A percentile compares a stretch with the other conserved stretches of the same genome.
Evolutionary conservation across 352 stramenopile species (phyloP).

Genomic region (Phytophthora multivora): DNA sequence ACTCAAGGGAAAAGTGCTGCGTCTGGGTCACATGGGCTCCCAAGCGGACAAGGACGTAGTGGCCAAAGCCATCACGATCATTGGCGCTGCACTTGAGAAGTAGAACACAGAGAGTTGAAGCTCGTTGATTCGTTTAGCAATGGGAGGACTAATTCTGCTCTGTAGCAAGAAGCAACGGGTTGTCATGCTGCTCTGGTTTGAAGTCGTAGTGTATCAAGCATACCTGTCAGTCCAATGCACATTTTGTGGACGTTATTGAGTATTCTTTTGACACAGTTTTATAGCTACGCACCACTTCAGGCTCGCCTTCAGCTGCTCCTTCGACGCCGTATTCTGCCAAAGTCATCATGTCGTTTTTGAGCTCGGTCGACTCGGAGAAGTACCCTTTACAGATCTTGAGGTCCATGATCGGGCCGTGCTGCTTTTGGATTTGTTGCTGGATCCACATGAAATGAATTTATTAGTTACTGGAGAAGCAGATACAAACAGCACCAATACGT

Average conservation of each 20-base stretch:
- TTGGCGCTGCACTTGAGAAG: constrained; percentile 39
- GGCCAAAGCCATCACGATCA: constrained; percentile 34
- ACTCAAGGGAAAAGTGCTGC: constrained; percentile 50
- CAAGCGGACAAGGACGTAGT: constrained; percentile 48
- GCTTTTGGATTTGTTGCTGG: constrained; percentile 58
- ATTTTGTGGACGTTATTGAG: background rate
- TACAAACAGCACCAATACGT: background rate
- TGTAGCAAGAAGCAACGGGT: constrained; percentile 52
- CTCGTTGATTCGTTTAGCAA: background rate
- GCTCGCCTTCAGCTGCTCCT: constrained; percentile 43
- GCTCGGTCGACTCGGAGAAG: constrained; percentile 60
- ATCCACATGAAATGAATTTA: background rate
- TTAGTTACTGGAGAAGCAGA: background rate
- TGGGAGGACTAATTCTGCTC: constrained; percentile 36
- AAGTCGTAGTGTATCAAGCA: constrained; percentile 70
- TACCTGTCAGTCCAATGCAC: constrained; percentile 25
- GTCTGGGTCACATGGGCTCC: constrained; percentile 61
- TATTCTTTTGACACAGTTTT: background rate
- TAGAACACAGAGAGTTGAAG: constrained; percentile 21
- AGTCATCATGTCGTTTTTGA: constrained; percentile 54
- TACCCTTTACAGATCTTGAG: constrained; percentile 66
- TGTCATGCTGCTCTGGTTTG: constrained; percentile 66
- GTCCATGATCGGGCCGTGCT: constrained; percentile 52
- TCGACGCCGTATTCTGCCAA: constrained; percentile 57
- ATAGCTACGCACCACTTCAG: constrained; percentile 35